phyloP scores from a whole-genome alignment of 345 rosid species.

The rapeseed (Brassica napus) region DNA sequence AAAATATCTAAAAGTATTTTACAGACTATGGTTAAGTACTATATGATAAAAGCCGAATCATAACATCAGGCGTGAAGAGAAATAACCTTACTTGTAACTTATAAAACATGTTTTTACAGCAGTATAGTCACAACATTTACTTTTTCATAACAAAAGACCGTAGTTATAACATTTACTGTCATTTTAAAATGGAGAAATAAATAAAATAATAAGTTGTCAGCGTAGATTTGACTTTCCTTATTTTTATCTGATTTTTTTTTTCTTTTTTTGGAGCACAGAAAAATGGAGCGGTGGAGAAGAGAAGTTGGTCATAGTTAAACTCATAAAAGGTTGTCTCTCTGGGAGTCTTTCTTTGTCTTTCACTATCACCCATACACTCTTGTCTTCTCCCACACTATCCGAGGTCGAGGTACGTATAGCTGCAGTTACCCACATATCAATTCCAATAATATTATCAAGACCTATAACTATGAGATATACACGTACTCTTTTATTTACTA shows the following conservation, averaged over 20 bases:
- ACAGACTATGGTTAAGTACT: neutral
- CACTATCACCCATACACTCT: constrained; percentile 37
- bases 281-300: neutral
- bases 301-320: neutral
- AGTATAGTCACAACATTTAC: neutral
- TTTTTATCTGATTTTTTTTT: neutral
- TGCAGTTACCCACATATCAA: neutral
- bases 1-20: neutral
- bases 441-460: neutral
- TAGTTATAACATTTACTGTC: neutral
- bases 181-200: neutral
- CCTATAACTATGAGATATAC: neutral
- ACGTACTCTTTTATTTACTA: neutral
- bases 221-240: neutral
- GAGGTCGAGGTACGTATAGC: neutral
- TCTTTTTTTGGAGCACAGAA: neutral
- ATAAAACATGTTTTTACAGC: neutral
- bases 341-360: constrained; percentile 12
- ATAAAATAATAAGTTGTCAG: neutral
- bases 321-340: constrained; percentile 7
- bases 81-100: neutral
- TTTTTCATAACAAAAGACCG: neutral
- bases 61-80: neutral
- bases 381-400: constrained; percentile 19
- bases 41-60: neutral